phyloP scores from a whole-genome alignment of 177 flowering plant genomes.

The Vitis hybrid region DNA sequence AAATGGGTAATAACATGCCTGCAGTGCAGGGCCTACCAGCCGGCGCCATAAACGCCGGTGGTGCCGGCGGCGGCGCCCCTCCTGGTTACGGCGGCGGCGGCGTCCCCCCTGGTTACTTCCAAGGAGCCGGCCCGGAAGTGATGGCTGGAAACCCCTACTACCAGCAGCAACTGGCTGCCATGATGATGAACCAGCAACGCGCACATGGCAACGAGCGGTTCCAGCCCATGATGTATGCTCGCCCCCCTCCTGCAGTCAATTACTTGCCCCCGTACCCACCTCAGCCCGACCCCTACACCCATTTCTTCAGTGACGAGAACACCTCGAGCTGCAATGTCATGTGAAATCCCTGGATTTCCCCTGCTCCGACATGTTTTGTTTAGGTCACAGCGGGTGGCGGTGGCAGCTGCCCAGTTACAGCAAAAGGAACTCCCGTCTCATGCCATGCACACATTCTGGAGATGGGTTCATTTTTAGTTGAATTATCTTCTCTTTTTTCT shows the following conservation, averaged over 20 bases:
- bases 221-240: conserved; percentile 78
- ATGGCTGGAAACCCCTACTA: conserved; percentile 51
- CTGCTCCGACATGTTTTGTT: too few relatives aligned
- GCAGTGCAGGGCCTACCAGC: conserved; percentile 75
- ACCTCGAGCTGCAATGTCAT: conserved; percentile 72
- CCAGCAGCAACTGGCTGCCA: conserved; percentile 57
- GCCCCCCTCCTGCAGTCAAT: conserved; percentile 72
- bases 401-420: too few relatives aligned
- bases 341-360: conserved; percentile 28
- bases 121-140: conserved; percentile 49
- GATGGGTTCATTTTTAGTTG: conserved; percentile 24
- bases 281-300: conserved; percentile 32
- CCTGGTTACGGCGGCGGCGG: conserved; percentile 7
- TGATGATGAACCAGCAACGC: conserved; percentile 74
- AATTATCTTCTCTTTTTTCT: neutral
- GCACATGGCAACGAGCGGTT: conserved; percentile 60
- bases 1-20: conserved; percentile 41
- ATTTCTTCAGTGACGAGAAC: conserved; percentile 84
- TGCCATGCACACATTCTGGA: neutral
- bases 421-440: too few relatives aligned
- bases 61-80: conserved; percentile 22
- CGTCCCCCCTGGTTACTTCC: conserved; percentile 40
- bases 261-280: conserved; percentile 56
- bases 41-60: conserved; percentile 33
- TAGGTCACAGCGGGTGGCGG: too few relatives aligned